Evolutionary conservation across 1,284 basidiomycete genomes (phyloP).

Genomic region (Ceratobasidium sp.): DNA sequence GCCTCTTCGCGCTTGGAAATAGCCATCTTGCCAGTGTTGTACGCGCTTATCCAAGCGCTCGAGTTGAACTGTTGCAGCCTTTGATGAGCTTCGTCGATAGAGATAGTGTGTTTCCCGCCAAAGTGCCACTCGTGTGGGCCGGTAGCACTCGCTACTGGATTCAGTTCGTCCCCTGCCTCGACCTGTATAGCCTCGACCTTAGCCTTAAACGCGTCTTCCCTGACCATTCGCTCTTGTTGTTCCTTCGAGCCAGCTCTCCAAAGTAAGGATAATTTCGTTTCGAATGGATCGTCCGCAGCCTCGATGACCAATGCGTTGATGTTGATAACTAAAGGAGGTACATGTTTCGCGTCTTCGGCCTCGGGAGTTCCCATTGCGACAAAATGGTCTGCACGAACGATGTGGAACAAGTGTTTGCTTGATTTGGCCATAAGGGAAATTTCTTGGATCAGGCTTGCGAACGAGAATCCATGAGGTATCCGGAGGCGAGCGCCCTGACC

Average conservation of each 20-base stretch:
- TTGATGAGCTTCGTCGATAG: slow-evolving; percentile 74
- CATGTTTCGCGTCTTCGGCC: slow-evolving; percentile 70
- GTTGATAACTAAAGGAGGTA: slow-evolving; percentile 70
- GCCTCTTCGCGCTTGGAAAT: slow-evolving; percentile 23
- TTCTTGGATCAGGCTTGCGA: slow-evolving; percentile 77
- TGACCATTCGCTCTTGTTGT: slow-evolving; percentile 72
- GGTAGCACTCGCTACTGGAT: slow-evolving; percentile 13
- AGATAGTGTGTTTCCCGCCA: slow-evolving; percentile 65
- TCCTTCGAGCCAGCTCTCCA: slow-evolving; percentile 81
- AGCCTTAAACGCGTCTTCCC: slow-evolving; percentile 81
- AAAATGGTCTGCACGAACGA: slow-evolving; percentile 58
- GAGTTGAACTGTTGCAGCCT: slow-evolving; percentile 77
- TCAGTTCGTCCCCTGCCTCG: slow-evolving; percentile 42
- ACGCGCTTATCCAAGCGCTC: slow-evolving; percentile 69
- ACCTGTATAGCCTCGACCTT: slow-evolving; percentile 70
- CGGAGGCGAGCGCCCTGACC: slow-evolving; percentile 74
- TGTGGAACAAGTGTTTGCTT: slow-evolving; percentile 64
- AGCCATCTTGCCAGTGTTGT: slow-evolving; percentile 9
- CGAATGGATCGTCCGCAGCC: slow-evolving; percentile 88
- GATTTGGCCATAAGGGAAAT: slow-evolving; percentile 69
- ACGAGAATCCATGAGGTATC: slow-evolving; percentile 79
- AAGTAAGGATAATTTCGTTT: slow-evolving; percentile 79
- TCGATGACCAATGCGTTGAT: slow-evolving; percentile 74
- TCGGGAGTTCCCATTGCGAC: slow-evolving; percentile 61
- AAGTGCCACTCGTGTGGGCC: slow-evolving; percentile 51